Base-by-base conservation (phyloP, 1,139 yeast genomes). In the Protomyces lactucae-debilis region DNA sequence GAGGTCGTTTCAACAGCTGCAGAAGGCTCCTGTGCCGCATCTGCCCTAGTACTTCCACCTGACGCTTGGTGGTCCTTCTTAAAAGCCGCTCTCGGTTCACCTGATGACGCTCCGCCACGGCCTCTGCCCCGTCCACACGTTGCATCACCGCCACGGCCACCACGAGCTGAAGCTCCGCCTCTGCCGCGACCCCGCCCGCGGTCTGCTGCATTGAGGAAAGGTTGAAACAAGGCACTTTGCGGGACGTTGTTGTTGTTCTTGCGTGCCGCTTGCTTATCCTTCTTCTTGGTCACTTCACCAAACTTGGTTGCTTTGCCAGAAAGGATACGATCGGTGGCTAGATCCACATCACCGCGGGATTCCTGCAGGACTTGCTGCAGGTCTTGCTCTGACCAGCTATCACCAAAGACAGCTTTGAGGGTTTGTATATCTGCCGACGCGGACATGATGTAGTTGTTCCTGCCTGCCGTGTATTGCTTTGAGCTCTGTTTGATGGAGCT, bases 271-370 rank as follows among this genome's bases (percentile, higher is more conserved):
- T 43, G 52, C 63, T 43, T 52, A 16, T 59, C 63, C 14, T 37
- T 37, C 63, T 59, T 59, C 52, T 52, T 59, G 21, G 63, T 59
- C 45, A 59, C 63, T 59, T 59, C 63, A 0, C 63, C 63, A 32
- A 59, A 59, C 43, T 43, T 59, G 28, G 63, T 59, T 18, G 63
- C 63, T 37, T 59, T 51, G 12, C 63, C 63, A 18, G 43, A 51
- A 6, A 55, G 52, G 39, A 59, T 59, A 16, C 63, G 56, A 25
- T 55, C 45, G 32, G 54, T 59, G 8, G 63, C 63, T 10, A 55
- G 53, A 35, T 59, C 63, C 35, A 59, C 37, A 16, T 59, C 63
- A n/a, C 63, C 63, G 45, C 63, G 43, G 5, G 63, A 59, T 21
- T 59, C 63, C 16, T 52, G 57, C 12, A 59, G 46, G 12, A 55